Evolutionary conservation across 73 alveolate genomes (phyloP), one percentile per base, ranked within the genome.

Genomic region (Paramecium caudatum): DNA sequence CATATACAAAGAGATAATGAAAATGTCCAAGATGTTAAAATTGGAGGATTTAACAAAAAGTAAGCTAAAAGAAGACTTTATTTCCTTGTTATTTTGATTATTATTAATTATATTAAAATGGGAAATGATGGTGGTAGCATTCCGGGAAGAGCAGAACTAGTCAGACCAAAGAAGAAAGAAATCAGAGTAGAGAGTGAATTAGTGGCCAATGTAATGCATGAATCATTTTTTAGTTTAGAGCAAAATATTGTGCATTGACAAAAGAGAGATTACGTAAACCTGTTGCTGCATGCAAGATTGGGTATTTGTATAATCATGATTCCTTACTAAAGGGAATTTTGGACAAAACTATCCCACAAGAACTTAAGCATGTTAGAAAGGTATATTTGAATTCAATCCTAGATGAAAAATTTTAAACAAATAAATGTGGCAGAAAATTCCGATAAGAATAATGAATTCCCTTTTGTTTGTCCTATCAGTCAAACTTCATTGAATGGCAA

Each of bases 81-180:
- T n/a, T n/a, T n/a, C n/a, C n/a, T n/a, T n/a, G n/a, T n/a, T n/a
- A n/a, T n/a, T n/a, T n/a, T n/a, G n/a, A n/a, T n/a, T n/a, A n/a
- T n/a, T n/a, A n/a, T n/a, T n/a, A n/a, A n/a, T n/a, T n/a, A n/a
- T n/a, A n/a, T 82, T 93, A 83, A 69, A 92, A 95, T 97, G 99
- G 99, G 98, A 80, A 97, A 97, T 92, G 99, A 97, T 82, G 98
- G 98, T 34, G 99, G 99, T 33, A 92, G 98, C 83, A 94, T 97
- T 12, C 98, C 98, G 5, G 95, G 93, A 50, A 63, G 98, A 80
- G 94, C 95, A 17, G 97, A 96, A 39, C 90, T 92, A 82, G 96
- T 97, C 61, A 97, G 90, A 91, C 91, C 46, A 16, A 90, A 92
- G 68, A 91, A 91, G 48, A 93, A 92, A 63, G 96, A 92, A 87